These are phyloP conservation scores for Gossypium longicalyx DNA, from an alignment of 345 rosid genomes.

Conservation along the genomic window DNA sequence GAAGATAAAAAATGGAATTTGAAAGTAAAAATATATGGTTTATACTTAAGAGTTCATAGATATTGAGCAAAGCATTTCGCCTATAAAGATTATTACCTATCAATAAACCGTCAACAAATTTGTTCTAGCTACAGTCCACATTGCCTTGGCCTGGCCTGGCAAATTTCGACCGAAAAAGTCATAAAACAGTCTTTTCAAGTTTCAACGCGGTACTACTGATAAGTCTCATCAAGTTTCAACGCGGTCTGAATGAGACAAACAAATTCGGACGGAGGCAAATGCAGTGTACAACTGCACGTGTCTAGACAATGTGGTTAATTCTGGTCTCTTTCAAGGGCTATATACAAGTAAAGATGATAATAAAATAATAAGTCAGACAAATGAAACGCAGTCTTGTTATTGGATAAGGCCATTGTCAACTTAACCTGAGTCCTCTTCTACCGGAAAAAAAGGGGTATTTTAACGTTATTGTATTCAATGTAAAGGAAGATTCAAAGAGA, in stretches of 20 bases:
- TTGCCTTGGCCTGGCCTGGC: neutral
- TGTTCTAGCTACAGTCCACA: neutral
- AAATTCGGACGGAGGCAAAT: neutral
- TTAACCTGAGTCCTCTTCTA: neutral
- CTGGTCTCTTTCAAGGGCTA: neutral
- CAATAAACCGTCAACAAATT: neutral
- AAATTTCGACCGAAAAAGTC: neutral
- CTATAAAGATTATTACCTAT: neutral
- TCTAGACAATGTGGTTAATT: neutral
- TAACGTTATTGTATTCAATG: neutral
- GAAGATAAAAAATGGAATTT: neutral
- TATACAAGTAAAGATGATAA: neutral
- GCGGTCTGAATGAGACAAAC: neutral
- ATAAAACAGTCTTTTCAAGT: neutral
- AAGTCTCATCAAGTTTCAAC: neutral
- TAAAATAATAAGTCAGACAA: neutral
- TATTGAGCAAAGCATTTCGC: neutral
- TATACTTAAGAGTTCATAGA: neutral
- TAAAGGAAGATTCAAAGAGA: neutral
- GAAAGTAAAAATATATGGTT: slow-evolving; percentile 1
- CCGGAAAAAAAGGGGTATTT: neutral
- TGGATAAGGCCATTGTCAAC: neutral
- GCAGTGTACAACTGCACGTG: neutral
- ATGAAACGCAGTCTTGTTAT: neutral
- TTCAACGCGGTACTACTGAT: neutral